Base-by-base conservation (phyloP, 192 early-diverging fungal genomes). In the Entrophospora sp. region DNA sequence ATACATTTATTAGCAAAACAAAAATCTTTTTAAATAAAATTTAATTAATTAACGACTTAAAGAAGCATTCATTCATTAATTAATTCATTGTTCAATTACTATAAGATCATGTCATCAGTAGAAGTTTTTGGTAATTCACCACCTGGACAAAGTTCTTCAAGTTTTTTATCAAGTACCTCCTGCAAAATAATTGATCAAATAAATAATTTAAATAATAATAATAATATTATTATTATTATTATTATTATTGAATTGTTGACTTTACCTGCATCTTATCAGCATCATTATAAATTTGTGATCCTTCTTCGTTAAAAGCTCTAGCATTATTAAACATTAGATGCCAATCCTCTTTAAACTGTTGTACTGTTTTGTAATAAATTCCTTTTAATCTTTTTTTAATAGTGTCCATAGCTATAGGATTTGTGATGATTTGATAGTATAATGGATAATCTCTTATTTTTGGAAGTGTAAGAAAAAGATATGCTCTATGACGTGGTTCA, bases 291-390 rank as follows among this genome's bases (percentile, higher is more conserved):
- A 98, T 89, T 56, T 82, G 77, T n/a, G 91, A 94, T 10, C 87
- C 91, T 62, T 93, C 89, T 72, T 89, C 79, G 70, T 98, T 98
- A 74, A 92, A 98, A 4, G 79, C 89, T 71, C 84, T 84, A 6
- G 96, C 96, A 64, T 98, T 98, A 72, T 88, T 67, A 62, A 92
- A 93, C 89, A 98, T 92, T 22, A 89, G 77, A 61, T 83, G 70
- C 67, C 91, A 91, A 73, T 98, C 96, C 18, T 83, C 77, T 51
- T 79, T 75, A 73, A 94, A 95, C 66, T 85, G 79, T 3, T 69
- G 37, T 2, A 85, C 65, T 16, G 73, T 70, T 36, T 80, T 74
- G 73, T 98, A 98, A 61, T 81, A 74, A 40, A 79, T 71, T 12
- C 74, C 83, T 63, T 84, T 83, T 67, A 95, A 84, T 20, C 87